Evolutionary conservation across 352 stramenopile species (phyloP), one percentile per base, ranked within the genome.

Genomic region (Pythium plurisporium): DNA sequence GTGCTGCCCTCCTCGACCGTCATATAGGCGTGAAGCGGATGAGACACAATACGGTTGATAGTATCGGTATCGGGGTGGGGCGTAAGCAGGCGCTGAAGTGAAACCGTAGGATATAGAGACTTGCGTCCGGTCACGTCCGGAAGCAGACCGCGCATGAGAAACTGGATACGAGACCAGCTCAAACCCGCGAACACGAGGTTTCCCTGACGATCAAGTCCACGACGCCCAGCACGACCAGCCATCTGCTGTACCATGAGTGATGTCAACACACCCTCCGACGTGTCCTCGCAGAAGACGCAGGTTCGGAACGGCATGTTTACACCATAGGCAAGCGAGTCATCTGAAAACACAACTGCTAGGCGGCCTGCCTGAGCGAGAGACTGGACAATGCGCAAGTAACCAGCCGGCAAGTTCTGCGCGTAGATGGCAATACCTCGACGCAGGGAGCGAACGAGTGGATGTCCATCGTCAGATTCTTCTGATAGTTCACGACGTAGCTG

Each of bases 231-330:
- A 73, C 97, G 93, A 70, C 97, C 97, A 76, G 97, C 94, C 96
- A 99, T 99, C 76, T 99, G 97, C 74, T 99, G 96, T 15, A 98
- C 96, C 87, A 99, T 98, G 10, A 99, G 75, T 49, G 96, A 97
- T 2, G 95, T 99, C 57, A 99, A 71, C 33, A 84, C 75, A 27
- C 96, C 79, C 37, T 89, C 67, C 31, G 95, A 87, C 65, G 97
- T 98, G 71, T 99, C 96, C 79, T 98, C 96, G 67, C 95, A 99
- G 74, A 99, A 99, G 51, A 97, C 89, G 67, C 95, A 98, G 23
- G 95, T 98, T 62, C 97, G 91, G 93, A 99, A 99, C 27, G 97
- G 97, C 97, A 99, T 99, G 84, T 99, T 99, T 0, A 99, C 96
- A 76, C 97, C 97, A 69, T 99, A 99, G 7, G 97, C 97, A 37